Base-by-base conservation (phyloP, 202 grass and related monocot species). In the Panicum hallii region DNA sequence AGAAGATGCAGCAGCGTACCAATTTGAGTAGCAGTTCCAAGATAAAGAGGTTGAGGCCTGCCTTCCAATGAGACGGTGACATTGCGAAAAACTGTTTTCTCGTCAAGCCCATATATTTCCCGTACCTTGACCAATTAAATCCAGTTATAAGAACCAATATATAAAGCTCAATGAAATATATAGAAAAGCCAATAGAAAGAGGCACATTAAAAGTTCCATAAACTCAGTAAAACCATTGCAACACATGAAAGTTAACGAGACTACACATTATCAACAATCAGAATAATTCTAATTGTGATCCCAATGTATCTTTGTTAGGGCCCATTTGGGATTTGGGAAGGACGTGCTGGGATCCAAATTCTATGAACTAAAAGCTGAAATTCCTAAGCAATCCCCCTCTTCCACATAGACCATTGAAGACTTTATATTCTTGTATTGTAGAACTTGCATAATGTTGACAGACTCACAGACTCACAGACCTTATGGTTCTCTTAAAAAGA, bases 1-100 rank as follows among this genome's bases (percentile, higher is more conserved):
- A 69, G 57, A 75, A 74, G 56, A 38, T 26, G 38, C 69, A 50
- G 28, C 38, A 58, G 28, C 45, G 5, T 79, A 89, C 96, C 96
- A 82, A 98, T 95, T 88, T 98, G 96, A 84, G 96, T 95, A 84
- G 96, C 93, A 67, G 93, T 93, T 85, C 91, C 96, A 82, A 98
- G 91, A 85, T 93, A 94, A 41, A 98, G 86, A 84, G 96, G 93
- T 81, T 95, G 91, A 50, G 96, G 96, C 63, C 89, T 95, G 72
- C 89, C 79, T 92, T 87, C 93, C 77, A 94, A 86, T 23, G 87
- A 92, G 41, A 95, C 72, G 11, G 83, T 98, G 55, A 98, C 89
- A 77, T 98, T 94, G 58, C 96, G 88, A 61, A 98, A 98, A 86
- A 44, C 71, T 60, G 87, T 90, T 81, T 84, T 85, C 75, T 95